Evolutionary conservation across 2,329 filamentous ascomycete genomes (phyloP).

Genomic region (Sarocladium brachiariae): DNA sequence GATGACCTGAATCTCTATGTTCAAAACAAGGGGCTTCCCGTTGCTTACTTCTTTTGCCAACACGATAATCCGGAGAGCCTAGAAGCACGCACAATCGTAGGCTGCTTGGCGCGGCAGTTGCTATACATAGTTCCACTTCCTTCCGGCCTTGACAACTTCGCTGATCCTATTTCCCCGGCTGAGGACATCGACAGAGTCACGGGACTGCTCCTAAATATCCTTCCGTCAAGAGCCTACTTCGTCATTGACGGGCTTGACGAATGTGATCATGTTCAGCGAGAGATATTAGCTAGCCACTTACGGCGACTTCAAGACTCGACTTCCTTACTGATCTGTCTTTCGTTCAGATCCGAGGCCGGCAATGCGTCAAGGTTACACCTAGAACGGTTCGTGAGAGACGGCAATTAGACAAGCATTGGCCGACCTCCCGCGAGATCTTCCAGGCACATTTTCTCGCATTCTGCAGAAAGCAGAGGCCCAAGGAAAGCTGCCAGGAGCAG

Average conservation of each 20-base stretch:
- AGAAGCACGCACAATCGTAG: slow-evolving; percentile 22
- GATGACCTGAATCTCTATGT: slow-evolving; percentile 27
- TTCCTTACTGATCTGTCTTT: slow-evolving; percentile 4
- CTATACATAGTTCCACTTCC: slow-evolving; percentile 12
- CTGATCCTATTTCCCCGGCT: accelerated
- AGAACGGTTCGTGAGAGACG: background rate
- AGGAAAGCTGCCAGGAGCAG: background rate
- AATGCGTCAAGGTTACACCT: background rate
- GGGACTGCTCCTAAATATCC: background rate
- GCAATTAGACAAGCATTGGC: background rate
- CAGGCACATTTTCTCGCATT: background rate
- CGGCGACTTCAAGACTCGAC: background rate
- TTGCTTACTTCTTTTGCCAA: slow-evolving; percentile 28
- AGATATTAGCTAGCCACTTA: background rate
- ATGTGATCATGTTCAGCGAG: background rate
- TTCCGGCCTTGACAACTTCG: no score
- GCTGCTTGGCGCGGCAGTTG: slow-evolving; percentile 29
- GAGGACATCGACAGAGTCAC: slow-evolving; percentile 6
- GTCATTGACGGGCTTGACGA: slow-evolving; percentile 17
- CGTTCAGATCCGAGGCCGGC: background rate
- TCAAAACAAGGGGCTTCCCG: background rate
- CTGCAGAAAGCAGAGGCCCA: background rate
- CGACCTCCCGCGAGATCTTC: background rate
- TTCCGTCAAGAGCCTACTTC: background rate
- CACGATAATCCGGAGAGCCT: slow-evolving; percentile 24